Evolutionary conservation across 805 yeast genomes (phyloP).

Genomic region (Jamesozyma spencerorum): DNA sequence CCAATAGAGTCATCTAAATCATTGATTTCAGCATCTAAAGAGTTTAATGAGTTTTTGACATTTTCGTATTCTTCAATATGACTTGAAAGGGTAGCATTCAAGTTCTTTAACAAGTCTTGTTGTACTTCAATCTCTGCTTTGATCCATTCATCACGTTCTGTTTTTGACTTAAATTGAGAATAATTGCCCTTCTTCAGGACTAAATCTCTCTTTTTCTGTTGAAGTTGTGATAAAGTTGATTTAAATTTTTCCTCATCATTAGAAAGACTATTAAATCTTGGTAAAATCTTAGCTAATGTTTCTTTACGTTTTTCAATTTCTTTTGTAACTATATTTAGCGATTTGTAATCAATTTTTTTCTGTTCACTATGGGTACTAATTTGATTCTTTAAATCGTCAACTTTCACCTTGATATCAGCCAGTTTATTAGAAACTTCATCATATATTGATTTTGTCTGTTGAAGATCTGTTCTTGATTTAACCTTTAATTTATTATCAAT

Average conservation of each 20-base stretch:
- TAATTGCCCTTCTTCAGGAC: conserved; percentile 65
- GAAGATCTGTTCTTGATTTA: conserved; percentile 43
- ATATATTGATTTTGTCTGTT: conserved; percentile 42
- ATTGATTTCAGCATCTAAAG: conserved; percentile 26
- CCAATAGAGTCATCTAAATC: conserved; percentile 32
- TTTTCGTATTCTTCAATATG: conserved; percentile 4
- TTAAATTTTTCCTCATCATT: conserved; percentile 35
- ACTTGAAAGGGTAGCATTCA: conserved; percentile 13
- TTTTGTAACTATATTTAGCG: conserved; percentile 19
- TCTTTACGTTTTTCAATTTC: conserved; percentile 32
- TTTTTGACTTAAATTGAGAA: conserved; percentile 44
- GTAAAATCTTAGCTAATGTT: conserved; percentile 32
- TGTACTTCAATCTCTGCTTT: conserved; percentile 38
- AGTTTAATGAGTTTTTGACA: conserved; percentile 13
- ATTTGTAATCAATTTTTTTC: conserved; percentile 19
- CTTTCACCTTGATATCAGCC: conserved; percentile 41
- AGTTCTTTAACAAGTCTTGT: conserved; percentile 19
- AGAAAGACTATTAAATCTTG: conserved; percentile 34
- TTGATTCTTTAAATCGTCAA: conserved; percentile 36
- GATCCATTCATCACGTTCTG: conserved; percentile 65
- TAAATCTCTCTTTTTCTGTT: conserved; percentile 47
- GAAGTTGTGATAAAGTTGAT: conserved; percentile 33
- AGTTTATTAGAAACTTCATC: conserved; percentile 40
- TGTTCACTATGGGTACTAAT: conserved; percentile 29
- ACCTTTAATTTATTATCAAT: conserved; percentile 43